These are phyloP conservation scores for Monilinia aucupariae DNA, from an alignment of 2,329 filamentous ascomycete species.

Conservation along the genomic window DNA sequence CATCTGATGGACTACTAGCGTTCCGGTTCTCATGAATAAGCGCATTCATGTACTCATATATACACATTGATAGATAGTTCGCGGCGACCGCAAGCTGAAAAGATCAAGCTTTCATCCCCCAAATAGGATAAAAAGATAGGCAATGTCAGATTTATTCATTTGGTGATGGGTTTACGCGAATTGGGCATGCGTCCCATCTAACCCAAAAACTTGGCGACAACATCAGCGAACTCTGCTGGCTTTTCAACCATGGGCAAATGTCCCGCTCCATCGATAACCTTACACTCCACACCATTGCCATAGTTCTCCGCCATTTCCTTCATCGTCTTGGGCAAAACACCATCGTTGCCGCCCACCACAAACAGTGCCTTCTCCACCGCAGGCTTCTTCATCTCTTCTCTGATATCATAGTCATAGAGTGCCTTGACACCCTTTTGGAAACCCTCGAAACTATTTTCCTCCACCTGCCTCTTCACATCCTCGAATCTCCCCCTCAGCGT, in stretches of 20 bases:
- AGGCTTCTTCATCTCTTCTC: conserved; percentile 44
- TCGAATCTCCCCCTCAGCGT: conserved; percentile 44
- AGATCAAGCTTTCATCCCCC: too few relatives aligned
- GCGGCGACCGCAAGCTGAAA: too few relatives aligned
- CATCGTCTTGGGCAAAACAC: conserved; percentile 73
- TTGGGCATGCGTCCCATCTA: background rate
- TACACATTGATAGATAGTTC: too few relatives aligned
- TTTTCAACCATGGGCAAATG: conserved; percentile 83
- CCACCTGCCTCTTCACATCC: conserved; percentile 63
- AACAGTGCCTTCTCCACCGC: conserved; percentile 57
- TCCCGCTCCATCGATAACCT: conserved; percentile 63
- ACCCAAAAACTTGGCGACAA: conserved; percentile 52
- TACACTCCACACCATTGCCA: conserved; percentile 54
- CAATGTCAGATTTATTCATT: too few relatives aligned
- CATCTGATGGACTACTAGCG: too few relatives aligned
- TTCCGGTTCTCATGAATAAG: too few relatives aligned
- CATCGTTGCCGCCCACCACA: conserved; percentile 68
- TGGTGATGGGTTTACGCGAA: too few relatives aligned
- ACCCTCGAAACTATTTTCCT: conserved; percentile 61
- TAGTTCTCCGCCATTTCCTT: conserved; percentile 60
- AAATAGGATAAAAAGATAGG: too few relatives aligned
- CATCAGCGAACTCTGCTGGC: conserved; percentile 60
- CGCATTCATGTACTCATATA: too few relatives aligned
- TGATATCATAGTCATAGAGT: conserved; percentile 66
- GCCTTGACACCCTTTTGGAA: conserved; percentile 65